Evolutionary conservation across 805 yeast genomes (phyloP).

Genomic region (Zygotorulaspora chibaensis): DNA sequence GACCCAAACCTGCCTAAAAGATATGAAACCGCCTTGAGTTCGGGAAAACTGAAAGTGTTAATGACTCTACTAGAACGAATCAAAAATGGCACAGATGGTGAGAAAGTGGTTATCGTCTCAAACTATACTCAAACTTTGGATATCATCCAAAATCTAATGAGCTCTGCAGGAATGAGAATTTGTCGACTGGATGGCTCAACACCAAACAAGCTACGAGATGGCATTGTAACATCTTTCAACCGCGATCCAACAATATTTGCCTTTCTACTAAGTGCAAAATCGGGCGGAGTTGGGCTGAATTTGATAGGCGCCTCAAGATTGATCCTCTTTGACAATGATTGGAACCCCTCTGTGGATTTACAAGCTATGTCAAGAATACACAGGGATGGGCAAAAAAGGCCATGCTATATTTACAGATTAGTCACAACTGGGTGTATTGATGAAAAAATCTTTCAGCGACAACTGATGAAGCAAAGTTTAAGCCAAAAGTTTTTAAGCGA

Average conservation of each 20-base stretch:
- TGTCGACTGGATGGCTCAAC: constrained; percentile 82
- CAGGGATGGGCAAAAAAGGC: constrained; percentile 82
- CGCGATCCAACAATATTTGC: constrained; percentile 46
- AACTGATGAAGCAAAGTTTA: constrained; percentile 73
- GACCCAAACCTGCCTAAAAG: constrained; percentile 8
- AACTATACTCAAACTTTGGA: constrained; percentile 87
- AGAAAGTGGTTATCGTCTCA: constrained; percentile 81
- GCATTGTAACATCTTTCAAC: constrained; percentile 68
- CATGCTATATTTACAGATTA: constrained; percentile 76
- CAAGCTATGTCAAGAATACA: constrained; percentile 97
- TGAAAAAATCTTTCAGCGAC: constrained; percentile 91
- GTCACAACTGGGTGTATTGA: constrained; percentile 88
- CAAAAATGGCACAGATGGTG: constrained; percentile 39
- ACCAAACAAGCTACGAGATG: constrained; percentile 58
- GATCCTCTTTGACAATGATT: constrained; percentile 85
- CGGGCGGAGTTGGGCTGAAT: constrained; percentile 93
- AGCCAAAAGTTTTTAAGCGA: constrained; percentile 64
- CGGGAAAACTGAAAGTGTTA: constrained; percentile 66
- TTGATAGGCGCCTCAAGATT: constrained; percentile 85
- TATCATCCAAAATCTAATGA: constrained; percentile 56
- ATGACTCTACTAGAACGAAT: constrained; percentile 53
- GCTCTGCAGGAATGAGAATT: constrained; percentile 46
- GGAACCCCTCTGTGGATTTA: constrained; percentile 91
- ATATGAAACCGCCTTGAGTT: constrained; percentile 26
- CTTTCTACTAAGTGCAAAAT: constrained; percentile 78